A percentile compares a stretch with the other conserved stretches of the same genome.
phyloP scores from a whole-genome alignment of 768 basidiomycete species.

The Suillus weaverae region DNA sequence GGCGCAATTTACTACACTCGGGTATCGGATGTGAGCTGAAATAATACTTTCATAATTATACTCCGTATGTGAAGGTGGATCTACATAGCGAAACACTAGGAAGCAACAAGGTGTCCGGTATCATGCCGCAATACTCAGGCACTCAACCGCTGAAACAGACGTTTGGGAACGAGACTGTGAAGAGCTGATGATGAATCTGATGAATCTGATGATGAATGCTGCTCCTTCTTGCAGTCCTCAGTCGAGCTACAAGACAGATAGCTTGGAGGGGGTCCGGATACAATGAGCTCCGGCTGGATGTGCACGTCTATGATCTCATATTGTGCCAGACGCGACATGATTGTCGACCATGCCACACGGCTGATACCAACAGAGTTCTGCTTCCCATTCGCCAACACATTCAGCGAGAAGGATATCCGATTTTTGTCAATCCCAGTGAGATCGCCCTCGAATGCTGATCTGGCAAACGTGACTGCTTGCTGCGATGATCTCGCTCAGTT shows the following conservation, averaged over 20 bases:
- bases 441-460: conserved; percentile 45
- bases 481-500: conserved; percentile 15
- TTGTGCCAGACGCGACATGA: conserved; percentile 40
- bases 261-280: conserved; percentile 37
- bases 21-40: background rate
- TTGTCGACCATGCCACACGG: conserved; percentile 48
- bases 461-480: conserved; percentile 52
- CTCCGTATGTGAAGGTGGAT: background rate
- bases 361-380: conserved; percentile 48
- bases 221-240: conserved; percentile 17
- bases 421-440: conserved; percentile 39
- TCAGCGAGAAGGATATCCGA: conserved; percentile 46
- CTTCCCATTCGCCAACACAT: conserved; percentile 32
- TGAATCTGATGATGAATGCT: background rate
- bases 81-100: background rate
- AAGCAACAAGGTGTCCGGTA: background rate
- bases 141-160: conserved; percentile 18
- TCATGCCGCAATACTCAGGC: background rate
- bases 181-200: background rate
- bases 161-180: conserved; percentile 9
- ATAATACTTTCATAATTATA: background rate
- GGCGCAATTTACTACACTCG: background rate
- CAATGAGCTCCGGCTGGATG: conserved; percentile 35
- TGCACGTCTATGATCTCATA: conserved; percentile 51
- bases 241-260: conserved; percentile 27